Percentiles rank a stretch among this genome's conserved stretches.
Evolutionary conservation across 202 grass and related monocot genomes (phyloP).

Genomic region (Schoenoplectus tabernaemontani): DNA sequence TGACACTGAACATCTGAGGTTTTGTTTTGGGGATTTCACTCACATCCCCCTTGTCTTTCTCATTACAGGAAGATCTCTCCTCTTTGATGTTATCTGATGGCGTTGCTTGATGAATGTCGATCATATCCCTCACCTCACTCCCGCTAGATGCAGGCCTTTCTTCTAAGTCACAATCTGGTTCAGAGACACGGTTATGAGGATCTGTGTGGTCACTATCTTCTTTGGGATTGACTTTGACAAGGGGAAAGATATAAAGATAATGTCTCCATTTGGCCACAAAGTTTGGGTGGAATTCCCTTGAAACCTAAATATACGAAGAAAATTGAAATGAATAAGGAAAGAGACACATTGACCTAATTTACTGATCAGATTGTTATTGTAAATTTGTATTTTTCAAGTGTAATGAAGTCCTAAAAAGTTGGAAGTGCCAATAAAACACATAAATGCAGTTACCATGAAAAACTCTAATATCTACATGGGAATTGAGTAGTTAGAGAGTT

Average conservation of each 20-base stretch:
- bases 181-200: neutral
- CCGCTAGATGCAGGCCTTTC: constrained; percentile 20
- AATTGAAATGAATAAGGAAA: neutral
- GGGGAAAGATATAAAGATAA: constrained; percentile 93
- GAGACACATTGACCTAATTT: neutral
- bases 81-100: neutral
- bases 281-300: constrained; percentile 87
- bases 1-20: constrained; percentile 52
- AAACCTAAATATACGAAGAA: constrained; percentile 38
- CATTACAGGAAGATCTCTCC: constrained; percentile 10
- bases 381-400: neutral
- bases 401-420: neutral
- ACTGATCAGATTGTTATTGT: neutral
- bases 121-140: neutral
- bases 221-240: constrained; percentile 30
- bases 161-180: constrained; percentile 8
- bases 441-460: neutral
- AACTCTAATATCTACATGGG: neutral
- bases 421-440: neutral
- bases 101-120: neutral
- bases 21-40: constrained; percentile 15
- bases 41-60: constrained; percentile 12
- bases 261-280: constrained; percentile 90
- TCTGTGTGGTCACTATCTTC: neutral
- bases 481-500: neutral